phyloP scores from a whole-genome alignment of 768 basidiomycete genomes.

The Pholiota conissans region DNA sequence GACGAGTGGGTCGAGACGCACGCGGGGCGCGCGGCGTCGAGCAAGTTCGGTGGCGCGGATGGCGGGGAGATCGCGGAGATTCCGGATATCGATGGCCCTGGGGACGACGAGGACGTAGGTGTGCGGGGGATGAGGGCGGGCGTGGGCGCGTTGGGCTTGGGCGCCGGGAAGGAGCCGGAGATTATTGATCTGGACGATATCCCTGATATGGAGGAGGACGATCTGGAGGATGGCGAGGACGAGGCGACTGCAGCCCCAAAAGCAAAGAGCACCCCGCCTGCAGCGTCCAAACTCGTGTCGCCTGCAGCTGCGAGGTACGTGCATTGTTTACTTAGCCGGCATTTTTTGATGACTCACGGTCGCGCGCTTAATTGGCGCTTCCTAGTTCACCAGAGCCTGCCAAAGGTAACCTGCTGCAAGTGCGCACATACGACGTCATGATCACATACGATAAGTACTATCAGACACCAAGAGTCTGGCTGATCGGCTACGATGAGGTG shows the following conservation, averaged over 20 bases:
- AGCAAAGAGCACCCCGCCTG: conserved; percentile 36
- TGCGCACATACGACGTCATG: conserved; percentile 98
- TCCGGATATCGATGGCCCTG: conserved; percentile 72
- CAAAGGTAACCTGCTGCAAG: conserved; percentile 86
- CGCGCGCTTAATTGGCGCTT: neutral
- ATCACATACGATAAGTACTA: conserved; percentile 99
- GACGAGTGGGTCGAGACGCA: conserved; percentile 99
- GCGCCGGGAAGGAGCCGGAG: conserved; percentile 38
- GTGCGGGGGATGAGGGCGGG: conserved; percentile 26
- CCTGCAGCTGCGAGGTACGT: conserved; percentile 25
- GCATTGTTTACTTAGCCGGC: neutral
- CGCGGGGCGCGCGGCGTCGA: conserved; percentile 63
- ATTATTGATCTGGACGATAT: conserved; percentile 97
- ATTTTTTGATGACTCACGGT: neutral
- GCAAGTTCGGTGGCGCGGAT: conserved; percentile 51
- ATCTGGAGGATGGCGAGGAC: conserved; percentile 83
- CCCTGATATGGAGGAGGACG: conserved; percentile 94
- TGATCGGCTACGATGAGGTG: conserved; percentile 97
- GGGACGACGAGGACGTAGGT: conserved; percentile 43
- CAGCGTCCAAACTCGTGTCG: conserved; percentile 33
- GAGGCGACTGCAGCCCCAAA: conserved; percentile 63
- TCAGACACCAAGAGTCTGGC: conserved; percentile 97
- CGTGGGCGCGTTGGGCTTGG: conserved; percentile 46
- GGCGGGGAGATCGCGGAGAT: conserved; percentile 80
- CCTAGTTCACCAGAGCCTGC: conserved; percentile 61